Evolutionary conservation across 202 grass and related monocot genomes (phyloP).

Genomic region (Alloteropsis angusta): DNA sequence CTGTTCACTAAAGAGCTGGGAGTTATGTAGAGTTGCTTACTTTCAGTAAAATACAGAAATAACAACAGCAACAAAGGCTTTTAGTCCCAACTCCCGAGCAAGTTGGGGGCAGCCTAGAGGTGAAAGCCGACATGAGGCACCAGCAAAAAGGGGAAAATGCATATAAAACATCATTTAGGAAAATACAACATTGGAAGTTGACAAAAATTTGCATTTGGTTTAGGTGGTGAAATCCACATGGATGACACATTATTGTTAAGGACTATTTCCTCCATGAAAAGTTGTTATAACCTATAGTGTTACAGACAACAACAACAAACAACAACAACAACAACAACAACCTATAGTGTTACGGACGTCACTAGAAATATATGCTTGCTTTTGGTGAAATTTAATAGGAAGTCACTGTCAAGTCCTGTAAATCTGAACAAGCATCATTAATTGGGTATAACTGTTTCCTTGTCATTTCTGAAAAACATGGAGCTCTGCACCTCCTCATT

Average conservation of each 20-base stretch:
- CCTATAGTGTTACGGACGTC: not conserved
- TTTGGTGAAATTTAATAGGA: not conserved
- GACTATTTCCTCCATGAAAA: not conserved
- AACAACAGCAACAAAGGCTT: not conserved
- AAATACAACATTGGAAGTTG: not conserved
- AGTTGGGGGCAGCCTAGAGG: not conserved
- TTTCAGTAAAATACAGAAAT: conserved; percentile 8
- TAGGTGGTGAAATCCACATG: not conserved
- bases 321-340: too few relatives aligned
- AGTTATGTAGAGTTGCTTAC: not conserved
- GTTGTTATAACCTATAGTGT: not conserved
- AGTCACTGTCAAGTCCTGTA: not conserved
- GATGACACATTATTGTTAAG: not conserved
- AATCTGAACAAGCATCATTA: not conserved
- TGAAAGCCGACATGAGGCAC: not conserved
- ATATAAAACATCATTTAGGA: not conserved
- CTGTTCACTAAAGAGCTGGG: not conserved
- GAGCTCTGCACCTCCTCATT: not conserved
- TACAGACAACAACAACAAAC: too few relatives aligned
- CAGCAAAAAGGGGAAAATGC: not conserved
- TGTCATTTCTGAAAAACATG: conserved; percentile 7
- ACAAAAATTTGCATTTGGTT: not conserved
- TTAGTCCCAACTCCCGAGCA: not conserved
- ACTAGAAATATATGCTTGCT: not conserved
- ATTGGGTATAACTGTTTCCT: not conserved